Evolutionary conservation across 345 rosid species (phyloP), one percentile per base, ranked within the genome.

Genomic region (Brassica nigra): DNA sequence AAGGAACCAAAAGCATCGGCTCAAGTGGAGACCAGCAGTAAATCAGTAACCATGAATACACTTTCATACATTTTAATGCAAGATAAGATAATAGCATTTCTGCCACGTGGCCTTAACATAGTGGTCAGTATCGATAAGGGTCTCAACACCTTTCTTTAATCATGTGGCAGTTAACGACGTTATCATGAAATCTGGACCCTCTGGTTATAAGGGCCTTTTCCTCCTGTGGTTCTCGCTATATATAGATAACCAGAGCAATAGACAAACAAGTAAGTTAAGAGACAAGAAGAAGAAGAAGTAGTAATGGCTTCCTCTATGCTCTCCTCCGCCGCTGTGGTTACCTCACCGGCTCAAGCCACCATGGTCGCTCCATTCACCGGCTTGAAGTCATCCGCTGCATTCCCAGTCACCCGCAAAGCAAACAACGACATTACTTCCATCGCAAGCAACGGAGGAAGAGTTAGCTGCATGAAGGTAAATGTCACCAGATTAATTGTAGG

Each of bases 291-390:
- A 57, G 15, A 62, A 44, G 57, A 37, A 71, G 15, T 11, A 75
- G 69, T 28, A 75, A 89, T 89, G 92, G 92, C 57, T n/a, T 52
- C 57, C 18, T 52, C 57, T n/a, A 52, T 52, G 57, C 57, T 52
- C 6, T 52, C 57, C 57, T 52, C 57, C 57, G 57, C 57, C n/a
- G 57, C 57, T 52, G 57, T 52, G 18, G 57, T n/a, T 52, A 52
- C 18, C 57, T 52, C 16, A 5, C 57, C 16, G 8, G 57, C 57
- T 52, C 57, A 52, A 52, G 57, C 57, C 57, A 52, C 57, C 57
- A 52, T 52, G 57, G 57, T 52, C 7, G 16, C 57, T 52, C 57
- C 57, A 52, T 52, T 52, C 16, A 52, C 57, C 57, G 57, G 57
- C 20, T 52, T 52, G 57, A 14, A 52, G 57, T 52, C 57, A 52